Conservation (phyloP, 495 filamentous ascomycete genomes). For the Immersiella caudata region DNA sequence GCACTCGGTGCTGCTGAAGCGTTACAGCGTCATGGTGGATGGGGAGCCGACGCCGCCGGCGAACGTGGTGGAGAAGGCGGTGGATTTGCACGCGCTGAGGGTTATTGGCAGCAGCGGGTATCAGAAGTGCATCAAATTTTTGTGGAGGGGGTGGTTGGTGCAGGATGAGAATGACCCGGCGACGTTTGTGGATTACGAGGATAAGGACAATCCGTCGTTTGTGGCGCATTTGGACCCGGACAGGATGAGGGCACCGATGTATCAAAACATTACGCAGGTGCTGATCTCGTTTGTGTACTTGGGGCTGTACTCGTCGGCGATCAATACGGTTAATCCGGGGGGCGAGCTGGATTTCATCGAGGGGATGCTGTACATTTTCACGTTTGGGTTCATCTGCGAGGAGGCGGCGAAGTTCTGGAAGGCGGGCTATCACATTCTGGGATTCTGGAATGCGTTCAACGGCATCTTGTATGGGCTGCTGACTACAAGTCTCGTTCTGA, state of each 20-base stretch:
- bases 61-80: slow-evolving; percentile 88
- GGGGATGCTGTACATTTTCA: slow-evolving; percentile 84
- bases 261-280: slow-evolving; percentile 89
- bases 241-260: slow-evolving; percentile 86
- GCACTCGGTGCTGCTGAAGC: slow-evolving; percentile 82
- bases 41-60: slow-evolving; percentile 70
- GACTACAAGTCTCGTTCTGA: slow-evolving; percentile 71
- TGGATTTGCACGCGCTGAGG: slow-evolving; percentile 85
- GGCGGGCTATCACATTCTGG: slow-evolving; percentile 81
- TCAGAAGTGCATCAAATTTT: slow-evolving; percentile 85
- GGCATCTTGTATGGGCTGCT: slow-evolving; percentile 76
- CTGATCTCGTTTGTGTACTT: slow-evolving; percentile 80
- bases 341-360: slow-evolving; percentile 87
- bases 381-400: slow-evolving; percentile 88
- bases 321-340: slow-evolving; percentile 81
- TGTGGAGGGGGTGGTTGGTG: slow-evolving; percentile 96
- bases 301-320: slow-evolving; percentile 81
- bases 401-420: slow-evolving; percentile 90
- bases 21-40: slow-evolving; percentile 78
- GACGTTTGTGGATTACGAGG: slow-evolving; percentile 79
- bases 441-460: slow-evolving; percentile 97
- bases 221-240: slow-evolving; percentile 87
- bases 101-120: slow-evolving; percentile 93
- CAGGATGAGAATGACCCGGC: slow-evolving; percentile 89
- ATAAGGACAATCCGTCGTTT: slow-evolving; percentile 73